Evolutionary conservation across 345 rosid genomes (phyloP).

Genomic region (Syzygium oleosum): DNA sequence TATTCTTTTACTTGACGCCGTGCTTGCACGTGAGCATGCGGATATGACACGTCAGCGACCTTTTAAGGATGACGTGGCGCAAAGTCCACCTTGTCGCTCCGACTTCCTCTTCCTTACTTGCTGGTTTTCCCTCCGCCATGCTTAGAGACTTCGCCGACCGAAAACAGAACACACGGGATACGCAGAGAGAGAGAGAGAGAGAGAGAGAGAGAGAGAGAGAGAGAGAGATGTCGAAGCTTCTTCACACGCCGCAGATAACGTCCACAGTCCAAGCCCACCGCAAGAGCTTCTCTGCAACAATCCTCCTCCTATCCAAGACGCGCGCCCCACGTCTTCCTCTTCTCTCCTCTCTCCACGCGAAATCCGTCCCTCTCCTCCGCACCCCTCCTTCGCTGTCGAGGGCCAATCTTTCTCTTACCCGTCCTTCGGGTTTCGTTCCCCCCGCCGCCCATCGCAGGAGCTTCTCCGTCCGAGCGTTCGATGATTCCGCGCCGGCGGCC

Average conservation of each 20-base stretch:
- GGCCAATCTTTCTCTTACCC: not conserved
- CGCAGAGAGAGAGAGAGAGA: slow-evolving; percentile 2
- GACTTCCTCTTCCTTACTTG: not conserved
- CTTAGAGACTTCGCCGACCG: not conserved
- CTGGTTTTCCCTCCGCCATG: not conserved
- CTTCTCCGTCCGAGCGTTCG: slow-evolving; percentile 55
- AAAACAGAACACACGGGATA: not conserved
- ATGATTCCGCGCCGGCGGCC: slow-evolving; percentile 43
- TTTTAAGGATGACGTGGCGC: not conserved
- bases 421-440: not conserved
- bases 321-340: not conserved
- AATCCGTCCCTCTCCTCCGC: not conserved
- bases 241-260: slow-evolving; percentile 36
- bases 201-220: slow-evolving; percentile 1
- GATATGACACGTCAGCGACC: not conserved
- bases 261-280: slow-evolving; percentile 10
- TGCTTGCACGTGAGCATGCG: not conserved
- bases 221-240: slow-evolving; percentile 46
- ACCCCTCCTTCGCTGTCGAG: not conserved
- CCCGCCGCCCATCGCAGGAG: slow-evolving; percentile 5
- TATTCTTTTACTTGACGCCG: not conserved
- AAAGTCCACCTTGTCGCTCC: not conserved
- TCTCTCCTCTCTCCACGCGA: slow-evolving; percentile 1
- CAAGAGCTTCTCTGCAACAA: slow-evolving; percentile 14
- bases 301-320: slow-evolving; percentile 8